Evolutionary conservation across 345 rosid genomes (phyloP).

Genomic region (Aquilaria sinensis): DNA sequence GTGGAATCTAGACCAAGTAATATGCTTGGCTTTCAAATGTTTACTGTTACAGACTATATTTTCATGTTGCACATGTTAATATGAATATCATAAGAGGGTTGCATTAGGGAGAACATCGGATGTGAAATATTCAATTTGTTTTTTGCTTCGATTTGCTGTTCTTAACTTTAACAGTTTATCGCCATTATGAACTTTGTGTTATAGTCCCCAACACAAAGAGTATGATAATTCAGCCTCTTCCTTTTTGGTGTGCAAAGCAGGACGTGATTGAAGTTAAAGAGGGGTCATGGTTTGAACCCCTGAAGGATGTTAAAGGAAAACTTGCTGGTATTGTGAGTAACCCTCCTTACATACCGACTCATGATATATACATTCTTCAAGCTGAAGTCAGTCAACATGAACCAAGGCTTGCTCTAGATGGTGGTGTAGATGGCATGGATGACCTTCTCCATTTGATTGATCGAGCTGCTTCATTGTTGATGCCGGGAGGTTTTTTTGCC

Average conservation of each 20-base stretch:
- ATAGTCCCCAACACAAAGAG: too few species aligned
- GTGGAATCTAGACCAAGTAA: too few species aligned
- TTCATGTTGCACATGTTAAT: too few species aligned
- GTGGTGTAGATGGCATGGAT: conserved; percentile 66
- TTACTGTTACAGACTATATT: too few species aligned
- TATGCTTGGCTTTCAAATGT: too few species aligned
- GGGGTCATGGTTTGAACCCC: conserved; percentile 87
- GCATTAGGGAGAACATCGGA: too few species aligned
- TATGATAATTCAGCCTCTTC: too few species aligned
- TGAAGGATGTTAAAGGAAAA: conserved; percentile 56
- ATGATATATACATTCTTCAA: conserved; percentile 53
- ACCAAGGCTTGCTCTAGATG: conserved; percentile 85
- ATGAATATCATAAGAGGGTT: too few species aligned
- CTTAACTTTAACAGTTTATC: too few species aligned
- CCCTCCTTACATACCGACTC: conserved; percentile 87
- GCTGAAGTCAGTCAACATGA: conserved; percentile 92
- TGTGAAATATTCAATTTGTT: too few species aligned
- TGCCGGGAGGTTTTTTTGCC: conserved; percentile 71
- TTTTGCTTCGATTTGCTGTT: too few species aligned
- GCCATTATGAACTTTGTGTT: too few species aligned
- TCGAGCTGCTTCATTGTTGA: conserved; percentile 64
- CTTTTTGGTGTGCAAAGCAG: conserved; percentile 24
- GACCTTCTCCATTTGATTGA: conserved; percentile 64
- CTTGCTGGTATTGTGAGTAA: conserved; percentile 82
- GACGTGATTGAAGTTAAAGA: conserved; percentile 49